Evolutionary conservation across 257 asterid species (phyloP).

Genomic region (Solanum pennellii): DNA sequence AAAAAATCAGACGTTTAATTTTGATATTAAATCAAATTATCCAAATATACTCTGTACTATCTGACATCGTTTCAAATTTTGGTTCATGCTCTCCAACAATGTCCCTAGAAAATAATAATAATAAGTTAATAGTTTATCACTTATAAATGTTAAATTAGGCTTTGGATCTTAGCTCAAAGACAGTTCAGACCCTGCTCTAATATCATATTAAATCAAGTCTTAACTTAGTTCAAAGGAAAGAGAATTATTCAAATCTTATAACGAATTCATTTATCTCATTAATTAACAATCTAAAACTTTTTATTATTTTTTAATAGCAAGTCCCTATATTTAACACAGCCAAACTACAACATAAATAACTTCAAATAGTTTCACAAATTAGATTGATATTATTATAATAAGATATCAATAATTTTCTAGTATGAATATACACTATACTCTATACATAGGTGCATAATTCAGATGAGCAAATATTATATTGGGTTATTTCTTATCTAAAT

Average conservation of each 20-base stretch:
- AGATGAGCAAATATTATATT: background rate
- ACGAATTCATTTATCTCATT: too few relatives aligned
- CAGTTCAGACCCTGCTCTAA: accelerated
- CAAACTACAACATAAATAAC: too few relatives aligned
- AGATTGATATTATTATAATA: background rate
- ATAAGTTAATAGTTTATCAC: too few relatives aligned
- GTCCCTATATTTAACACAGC: too few relatives aligned
- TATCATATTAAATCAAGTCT: too few relatives aligned
- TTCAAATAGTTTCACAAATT: background rate
- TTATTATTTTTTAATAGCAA: too few relatives aligned
- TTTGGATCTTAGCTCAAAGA: too few relatives aligned
- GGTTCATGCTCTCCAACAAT: background rate
- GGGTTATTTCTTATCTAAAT: background rate
- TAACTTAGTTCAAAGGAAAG: accelerated
- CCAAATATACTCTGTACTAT: background rate
- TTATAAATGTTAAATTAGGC: too few relatives aligned
- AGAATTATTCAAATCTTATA: too few relatives aligned
- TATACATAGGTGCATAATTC: background rate
- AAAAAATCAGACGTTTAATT: background rate
- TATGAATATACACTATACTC: background rate
- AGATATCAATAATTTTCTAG: background rate
- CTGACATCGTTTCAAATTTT: background rate
- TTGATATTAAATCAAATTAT: background rate
- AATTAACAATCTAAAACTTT: too few relatives aligned
- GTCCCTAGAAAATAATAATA: background rate